These are phyloP conservation scores for Talaromyces borbonicus DNA, from an alignment of 495 filamentous ascomycete genomes.

Conservation along the genomic window DNA sequence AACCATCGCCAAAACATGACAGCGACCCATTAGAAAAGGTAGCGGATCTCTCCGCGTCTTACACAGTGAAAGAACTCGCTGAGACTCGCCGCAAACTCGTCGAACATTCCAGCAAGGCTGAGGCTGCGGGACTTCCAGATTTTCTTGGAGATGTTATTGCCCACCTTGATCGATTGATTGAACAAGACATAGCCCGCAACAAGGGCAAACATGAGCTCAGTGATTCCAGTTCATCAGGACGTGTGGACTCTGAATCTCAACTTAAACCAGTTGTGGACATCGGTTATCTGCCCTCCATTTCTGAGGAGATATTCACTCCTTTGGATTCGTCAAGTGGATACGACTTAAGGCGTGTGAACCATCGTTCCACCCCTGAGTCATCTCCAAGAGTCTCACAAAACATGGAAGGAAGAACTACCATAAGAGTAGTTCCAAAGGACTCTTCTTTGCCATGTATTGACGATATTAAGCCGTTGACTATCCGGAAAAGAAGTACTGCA, in stretches of 20 bases:
- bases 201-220: constrained; percentile 2
- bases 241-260: constrained; percentile 5
- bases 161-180: constrained; percentile 53
- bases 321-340: constrained; percentile 19
- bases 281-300: constrained; percentile 7
- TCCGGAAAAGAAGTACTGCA: constrained; percentile 37
- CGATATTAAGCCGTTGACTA: constrained; percentile 39
- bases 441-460: constrained; percentile 30
- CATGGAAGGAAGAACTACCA: constrained; percentile 26
- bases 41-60: constrained; percentile 21
- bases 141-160: constrained; percentile 51
- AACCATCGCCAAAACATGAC: not conserved
- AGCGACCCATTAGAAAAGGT: constrained; percentile 1
- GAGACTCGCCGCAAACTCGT: constrained; percentile 49
- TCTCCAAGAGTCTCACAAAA: not conserved
- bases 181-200: constrained; percentile 25
- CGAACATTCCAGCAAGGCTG: constrained; percentile 31
- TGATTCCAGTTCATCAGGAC: not conserved
- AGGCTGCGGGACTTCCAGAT: constrained; percentile 27
- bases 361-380: not conserved
- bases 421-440: constrained; percentile 37
- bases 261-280: constrained; percentile 4
- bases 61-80: constrained; percentile 40
- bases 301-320: constrained; percentile 9
- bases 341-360: constrained; percentile 15